Evolutionary conservation across 2,329 filamentous ascomycete genomes (phyloP), one percentile per base, ranked within the genome.

Genomic region (Xylaria sp.): DNA sequence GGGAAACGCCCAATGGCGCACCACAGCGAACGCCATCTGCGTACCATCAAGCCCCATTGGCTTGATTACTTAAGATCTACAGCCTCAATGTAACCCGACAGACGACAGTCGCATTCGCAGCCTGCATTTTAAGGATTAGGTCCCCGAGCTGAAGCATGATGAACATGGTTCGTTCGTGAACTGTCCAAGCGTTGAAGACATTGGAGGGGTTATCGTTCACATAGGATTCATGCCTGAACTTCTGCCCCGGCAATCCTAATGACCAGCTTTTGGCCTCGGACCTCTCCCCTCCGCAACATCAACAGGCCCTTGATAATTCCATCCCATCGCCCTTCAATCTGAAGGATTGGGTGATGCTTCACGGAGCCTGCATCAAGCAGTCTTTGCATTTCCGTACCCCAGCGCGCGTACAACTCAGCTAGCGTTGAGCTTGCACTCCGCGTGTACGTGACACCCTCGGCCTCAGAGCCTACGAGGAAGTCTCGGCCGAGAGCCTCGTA

Each of bases 351-450:
- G n/a, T 48, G 46, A 48, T 48, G 46, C 46, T 48, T 48, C n/a
- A 48, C 46, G 46, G 46, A 48, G 46, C 46, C 46, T 48, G 46
- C 46, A 48, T 48, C 46, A 48, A 48, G 46, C 46, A 48, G 46
- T n/a, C 8, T n/a, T 10, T 48, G 46, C 46, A 48, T 48, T 18
- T 48, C 46, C 8, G n/a, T 23, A 48, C 46, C 46, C 46, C 46
- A 48, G 46, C 46, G 46, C 46, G 46, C 46, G 3, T 48, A 48
- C n/a, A 48, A 23, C 20, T n/a, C n/a, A n/a, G 46, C 46, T 20
- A 48, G 46, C n/a, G 46, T 10, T 48, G 46, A 20, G n/a, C 46
- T 48, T 20, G 46, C 46, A 20, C 6, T 48, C 46, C 46, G 46
- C n/a, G 46, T 48, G 12, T 48, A 48, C 9, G 46, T 48, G 18